These are phyloP conservation scores for Aureobasidium sp. DNA, from an alignment of 2,329 filamentous ascomycete species.

Conservation along the genomic window DNA sequence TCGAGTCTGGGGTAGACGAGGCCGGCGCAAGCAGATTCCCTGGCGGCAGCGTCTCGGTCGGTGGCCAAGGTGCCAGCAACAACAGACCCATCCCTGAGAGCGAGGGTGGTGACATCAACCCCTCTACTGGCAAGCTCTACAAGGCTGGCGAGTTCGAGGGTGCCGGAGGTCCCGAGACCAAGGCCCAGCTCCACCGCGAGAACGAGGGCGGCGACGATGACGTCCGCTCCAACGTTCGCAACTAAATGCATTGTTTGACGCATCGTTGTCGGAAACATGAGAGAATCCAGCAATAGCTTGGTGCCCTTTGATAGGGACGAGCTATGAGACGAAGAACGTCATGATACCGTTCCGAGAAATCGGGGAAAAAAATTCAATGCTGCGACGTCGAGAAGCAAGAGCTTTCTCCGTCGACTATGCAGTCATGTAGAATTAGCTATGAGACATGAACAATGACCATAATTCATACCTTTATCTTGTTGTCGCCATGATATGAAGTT, in stretches of 20 bases:
- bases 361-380: background rate
- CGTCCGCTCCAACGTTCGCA: slow-evolving; percentile 22
- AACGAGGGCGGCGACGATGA: slow-evolving; percentile 35
- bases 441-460: slow-evolving; percentile 9
- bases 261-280: background rate
- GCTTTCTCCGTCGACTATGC: background rate
- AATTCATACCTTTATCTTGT: background rate
- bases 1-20: slow-evolving; percentile 44
- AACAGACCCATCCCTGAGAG: slow-evolving; percentile 42
- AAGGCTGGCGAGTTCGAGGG: slow-evolving; percentile 46
- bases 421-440: slow-evolving; percentile 9
- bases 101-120: slow-evolving; percentile 40
- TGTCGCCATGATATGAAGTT: background rate
- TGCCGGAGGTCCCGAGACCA: slow-evolving; percentile 41
- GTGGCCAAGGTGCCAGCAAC: slow-evolving; percentile 38
- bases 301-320: slow-evolving; percentile 1
- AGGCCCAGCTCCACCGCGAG: slow-evolving; percentile 32
- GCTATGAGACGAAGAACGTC: background rate
- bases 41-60: slow-evolving; percentile 37
- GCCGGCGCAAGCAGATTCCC: slow-evolving; percentile 37
- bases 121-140: slow-evolving; percentile 29
- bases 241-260: background rate
- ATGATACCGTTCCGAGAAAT: slow-evolving; percentile 7
- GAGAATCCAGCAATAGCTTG: background rate
- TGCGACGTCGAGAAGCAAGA: slow-evolving; percentile 8